These are phyloP conservation scores for Alternaria incomplexa DNA, from an alignment of 2,329 filamentous ascomycete genomes.

Conservation along the genomic window DNA sequence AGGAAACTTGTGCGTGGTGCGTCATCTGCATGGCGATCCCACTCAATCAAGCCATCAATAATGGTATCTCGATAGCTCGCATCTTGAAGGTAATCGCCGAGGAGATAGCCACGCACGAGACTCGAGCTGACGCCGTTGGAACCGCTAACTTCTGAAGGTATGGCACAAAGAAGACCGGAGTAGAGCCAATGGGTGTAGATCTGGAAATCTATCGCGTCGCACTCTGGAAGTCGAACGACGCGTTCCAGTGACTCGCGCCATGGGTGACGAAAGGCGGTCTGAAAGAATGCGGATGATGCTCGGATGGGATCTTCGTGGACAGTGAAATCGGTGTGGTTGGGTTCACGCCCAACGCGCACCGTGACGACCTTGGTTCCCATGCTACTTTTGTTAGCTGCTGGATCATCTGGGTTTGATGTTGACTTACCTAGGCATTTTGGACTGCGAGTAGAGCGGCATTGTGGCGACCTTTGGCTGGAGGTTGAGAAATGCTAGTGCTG, in stretches of 20 bases:
- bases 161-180: not conserved
- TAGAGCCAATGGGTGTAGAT: not conserved
- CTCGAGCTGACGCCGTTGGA: not conserved
- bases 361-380: not conserved
- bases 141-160: not conserved
- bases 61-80: not conserved
- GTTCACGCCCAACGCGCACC: not conserved
- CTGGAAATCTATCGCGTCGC: not conserved
- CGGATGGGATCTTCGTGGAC: conserved; percentile 12
- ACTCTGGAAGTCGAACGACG: not conserved
- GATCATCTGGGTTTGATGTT: not conserved
- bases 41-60: not conserved
- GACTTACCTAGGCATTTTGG: not conserved
- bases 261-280: conserved; percentile 2
- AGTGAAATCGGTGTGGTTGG: not conserved
- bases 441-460: not conserved
- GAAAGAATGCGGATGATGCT: conserved; percentile 9
- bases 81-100: not conserved
- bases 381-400: not conserved
- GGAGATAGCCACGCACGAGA: not conserved
- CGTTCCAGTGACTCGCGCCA: conserved; percentile 16
- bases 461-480: not conserved
- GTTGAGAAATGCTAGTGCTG: not conserved
- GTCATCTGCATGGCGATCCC: not conserved
- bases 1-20: not conserved